These are phyloP conservation scores for Magnusiomyces ingens DNA, from an alignment of 1,139 yeast species.

Conservation along the genomic window DNA sequence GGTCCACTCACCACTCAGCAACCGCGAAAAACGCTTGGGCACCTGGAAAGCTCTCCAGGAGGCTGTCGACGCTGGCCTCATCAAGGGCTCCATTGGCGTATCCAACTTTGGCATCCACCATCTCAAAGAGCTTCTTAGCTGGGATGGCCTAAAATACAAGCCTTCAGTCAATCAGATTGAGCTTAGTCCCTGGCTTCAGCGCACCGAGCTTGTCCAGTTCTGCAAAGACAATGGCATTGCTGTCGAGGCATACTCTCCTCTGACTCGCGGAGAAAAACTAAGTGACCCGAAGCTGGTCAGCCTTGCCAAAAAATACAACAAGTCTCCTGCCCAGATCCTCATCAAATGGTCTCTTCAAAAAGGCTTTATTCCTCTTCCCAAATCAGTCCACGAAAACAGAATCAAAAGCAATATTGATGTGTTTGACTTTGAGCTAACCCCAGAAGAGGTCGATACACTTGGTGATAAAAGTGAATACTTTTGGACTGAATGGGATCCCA, in stretches of 20 bases:
- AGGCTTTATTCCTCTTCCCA: slow-evolving; percentile 61
- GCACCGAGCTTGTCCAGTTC: slow-evolving; percentile 49
- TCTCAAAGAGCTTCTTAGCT: slow-evolving; percentile 34
- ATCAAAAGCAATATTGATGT: slow-evolving; percentile 41
- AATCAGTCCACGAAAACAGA: slow-evolving; percentile 51
- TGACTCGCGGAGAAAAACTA: slow-evolving; percentile 54
- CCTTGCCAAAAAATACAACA: slow-evolving; percentile 36
- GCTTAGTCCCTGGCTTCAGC: slow-evolving; percentile 54
- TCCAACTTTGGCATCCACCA: slow-evolving; percentile 40
- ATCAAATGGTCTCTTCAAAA: slow-evolving; percentile 38
- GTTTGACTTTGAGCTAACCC: slow-evolving; percentile 43
- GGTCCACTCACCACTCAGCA: slow-evolving; percentile 36
- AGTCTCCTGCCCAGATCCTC: slow-evolving; percentile 40
- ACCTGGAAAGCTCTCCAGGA: slow-evolving; percentile 44
- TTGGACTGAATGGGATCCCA: slow-evolving; percentile 18
- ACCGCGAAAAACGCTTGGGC: slow-evolving; percentile 29
- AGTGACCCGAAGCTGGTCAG: slow-evolving; percentile 43
- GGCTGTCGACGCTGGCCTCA: slow-evolving; percentile 31
- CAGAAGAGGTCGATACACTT: slow-evolving; percentile 29
- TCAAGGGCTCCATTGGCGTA: slow-evolving; percentile 37
- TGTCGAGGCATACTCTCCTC: slow-evolving; percentile 67
- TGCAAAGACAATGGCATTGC: slow-evolving; percentile 46
- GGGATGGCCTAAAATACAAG: slow-evolving; percentile 35
- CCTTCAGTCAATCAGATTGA: slow-evolving; percentile 51
- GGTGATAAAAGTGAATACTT: slow-evolving; percentile 30